Evolutionary conservation across 768 basidiomycete species (phyloP).

Genomic region (Collybia mongolica): DNA sequence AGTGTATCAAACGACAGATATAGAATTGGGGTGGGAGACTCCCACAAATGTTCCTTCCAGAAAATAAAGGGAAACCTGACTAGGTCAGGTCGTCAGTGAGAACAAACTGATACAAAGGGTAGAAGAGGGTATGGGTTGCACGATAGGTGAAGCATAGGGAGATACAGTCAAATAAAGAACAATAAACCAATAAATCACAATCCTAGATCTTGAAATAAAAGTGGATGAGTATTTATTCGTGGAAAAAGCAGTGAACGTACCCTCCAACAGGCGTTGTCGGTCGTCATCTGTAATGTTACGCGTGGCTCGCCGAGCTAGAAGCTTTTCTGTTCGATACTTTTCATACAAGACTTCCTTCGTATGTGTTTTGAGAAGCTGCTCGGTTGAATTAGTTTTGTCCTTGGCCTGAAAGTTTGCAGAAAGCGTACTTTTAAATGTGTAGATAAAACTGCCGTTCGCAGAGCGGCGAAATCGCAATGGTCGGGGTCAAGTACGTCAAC

Average conservation of each 20-base stretch:
- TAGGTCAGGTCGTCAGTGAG: not conserved
- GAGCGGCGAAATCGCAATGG: slow-evolving; percentile 85
- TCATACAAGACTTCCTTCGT: slow-evolving; percentile 93
- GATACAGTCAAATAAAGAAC: slow-evolving; percentile 8
- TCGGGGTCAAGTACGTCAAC: slow-evolving; percentile 83
- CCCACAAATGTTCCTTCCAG: slow-evolving; percentile 11
- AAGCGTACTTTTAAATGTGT: slow-evolving; percentile 78
- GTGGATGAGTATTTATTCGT: not conserved
- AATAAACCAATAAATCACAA: slow-evolving; percentile 29
- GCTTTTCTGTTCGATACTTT: slow-evolving; percentile 88
- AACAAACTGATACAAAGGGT: slow-evolving; percentile 5
- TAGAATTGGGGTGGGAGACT: not conserved
- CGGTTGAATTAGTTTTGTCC: slow-evolving; percentile 1
- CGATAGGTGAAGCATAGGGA: slow-evolving; percentile 7
- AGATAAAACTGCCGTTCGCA: slow-evolving; percentile 81
- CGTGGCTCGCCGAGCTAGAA: slow-evolving; percentile 83
- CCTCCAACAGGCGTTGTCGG: slow-evolving; percentile 69
- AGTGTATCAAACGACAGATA: not conserved
- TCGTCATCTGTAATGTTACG: slow-evolving; percentile 75
- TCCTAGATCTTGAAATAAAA: slow-evolving; percentile 38
- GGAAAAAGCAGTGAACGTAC: slow-evolving; percentile 32
- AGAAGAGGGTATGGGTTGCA: slow-evolving; percentile 5
- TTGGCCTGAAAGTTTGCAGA: not conserved
- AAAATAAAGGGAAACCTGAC: slow-evolving; percentile 3
- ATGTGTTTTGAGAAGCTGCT: slow-evolving; percentile 73